Evolutionary conservation across 2,329 filamentous ascomycete species (phyloP), one percentile per base, ranked within the genome.

Genomic region (Pseudogymnoascus sp.): DNA sequence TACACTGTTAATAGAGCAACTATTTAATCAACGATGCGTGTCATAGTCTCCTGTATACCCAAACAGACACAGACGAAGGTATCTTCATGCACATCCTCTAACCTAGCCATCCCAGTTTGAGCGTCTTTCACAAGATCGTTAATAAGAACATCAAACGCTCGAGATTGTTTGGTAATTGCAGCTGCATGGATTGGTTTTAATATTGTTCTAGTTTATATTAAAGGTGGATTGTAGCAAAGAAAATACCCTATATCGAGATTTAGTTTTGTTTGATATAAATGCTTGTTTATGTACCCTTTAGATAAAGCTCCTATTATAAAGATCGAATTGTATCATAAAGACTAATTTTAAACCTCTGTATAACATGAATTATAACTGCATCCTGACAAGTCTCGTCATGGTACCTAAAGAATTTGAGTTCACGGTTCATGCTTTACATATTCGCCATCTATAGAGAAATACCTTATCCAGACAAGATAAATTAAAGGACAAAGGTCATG

Each of bases 31-130:
- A n/a, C n/a, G n/a, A n/a, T n/a, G 65, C 33, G 65, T 66, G 42
- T 62, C 64, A 35, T 68, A 68, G 60, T 68, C 63, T 64, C 65
- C 67, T 62, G 62, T 66, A 64, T 69, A 69, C 21, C 63, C 65
- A 60, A 67, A 68, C 61, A 66, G 64, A 69, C 63, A 36, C 61
- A 57, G 53, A 63, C 59, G 59, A 69, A 69, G 17, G 65, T 68
- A 47, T 65, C 67, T 65, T 67, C 61, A 21, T 65, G n/a, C 6
- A 69, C 36, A 64, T 69, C 67, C 44, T 68, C 42, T 47, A 67
- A 64, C n/a, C 15, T 65, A 63, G 63, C 64, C 33, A 64, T 66
- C 38, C 67, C 60, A 31, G 61, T 64, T 60, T 47, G 65, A 19
- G 65, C 33, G 15, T 35, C 33, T 35, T 35, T 15, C 33, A 35